Conservation (phyloP, 78 protist species). For the Isochrysis galbana region DNA sequence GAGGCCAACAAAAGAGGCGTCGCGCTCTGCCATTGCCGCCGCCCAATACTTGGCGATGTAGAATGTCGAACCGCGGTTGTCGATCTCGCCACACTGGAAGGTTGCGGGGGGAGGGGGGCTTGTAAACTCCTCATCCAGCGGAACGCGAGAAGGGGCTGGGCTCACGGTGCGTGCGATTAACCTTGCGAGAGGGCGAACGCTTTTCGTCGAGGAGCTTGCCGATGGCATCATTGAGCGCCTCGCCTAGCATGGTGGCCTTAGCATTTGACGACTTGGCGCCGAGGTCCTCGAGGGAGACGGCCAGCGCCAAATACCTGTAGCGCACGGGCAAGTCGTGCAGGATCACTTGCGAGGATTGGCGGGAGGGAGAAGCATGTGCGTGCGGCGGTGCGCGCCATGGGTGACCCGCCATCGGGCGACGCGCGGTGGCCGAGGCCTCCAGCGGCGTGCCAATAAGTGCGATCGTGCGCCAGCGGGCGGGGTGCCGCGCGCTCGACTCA, state of each 20-base stretch:
- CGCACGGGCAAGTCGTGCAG: too few relatives aligned
- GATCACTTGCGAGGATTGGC: too few relatives aligned
- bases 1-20: not conserved
- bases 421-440: not conserved
- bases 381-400: too few relatives aligned
- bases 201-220: slow-evolving; percentile 33
- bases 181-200: slow-evolving; percentile 35
- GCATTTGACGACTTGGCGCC: slow-evolving; percentile 19
- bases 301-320: slow-evolving; percentile 43
- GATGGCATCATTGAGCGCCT: slow-evolving; percentile 36
- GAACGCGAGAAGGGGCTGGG: too few relatives aligned
- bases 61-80: slow-evolving; percentile 52
- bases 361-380: too few relatives aligned
- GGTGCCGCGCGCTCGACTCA: not conserved
- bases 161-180: too few relatives aligned
- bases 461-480: not conserved
- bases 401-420: not conserved
- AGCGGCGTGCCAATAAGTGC: not conserved
- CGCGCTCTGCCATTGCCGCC: slow-evolving; percentile 25
- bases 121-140: too few relatives aligned
- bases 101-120: too few relatives aligned
- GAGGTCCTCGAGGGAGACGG: slow-evolving; percentile 36
- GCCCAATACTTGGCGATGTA: slow-evolving; percentile 54
- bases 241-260: not conserved
- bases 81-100: slow-evolving; percentile 42